Percentiles rank a stretch among this genome's conserved stretches.
These are phyloP conservation scores for Ceratobasidium sp. DNA, from an alignment of 1,284 basidiomycete genomes.

Conservation along the genomic window DNA sequence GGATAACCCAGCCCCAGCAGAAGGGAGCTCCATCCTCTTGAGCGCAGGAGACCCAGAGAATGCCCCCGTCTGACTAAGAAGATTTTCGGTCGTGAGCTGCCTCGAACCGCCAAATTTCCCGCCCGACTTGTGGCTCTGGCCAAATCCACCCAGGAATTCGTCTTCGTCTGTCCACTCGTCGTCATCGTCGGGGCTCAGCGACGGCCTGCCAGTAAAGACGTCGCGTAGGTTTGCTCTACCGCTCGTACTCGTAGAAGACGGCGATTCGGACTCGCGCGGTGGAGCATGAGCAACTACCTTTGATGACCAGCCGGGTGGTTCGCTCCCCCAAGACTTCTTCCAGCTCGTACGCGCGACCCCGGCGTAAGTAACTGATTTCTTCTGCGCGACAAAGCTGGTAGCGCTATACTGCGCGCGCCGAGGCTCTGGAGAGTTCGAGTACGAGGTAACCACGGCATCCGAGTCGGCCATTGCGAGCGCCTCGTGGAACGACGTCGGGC, in stretches of 20 bases:
- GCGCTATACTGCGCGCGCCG: slow-evolving; percentile 62
- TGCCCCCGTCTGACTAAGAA: slow-evolving; percentile 15
- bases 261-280: slow-evolving; percentile 78
- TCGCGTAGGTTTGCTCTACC: slow-evolving; percentile 70
- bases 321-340: slow-evolving; percentile 88
- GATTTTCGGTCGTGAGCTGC: slow-evolving; percentile 3
- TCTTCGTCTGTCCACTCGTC: slow-evolving; percentile 75
- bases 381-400: slow-evolving; percentile 80
- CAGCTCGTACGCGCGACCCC: slow-evolving; percentile 77
- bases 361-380: slow-evolving; percentile 66
- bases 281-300: slow-evolving; percentile 71
- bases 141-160: slow-evolving; percentile 81
- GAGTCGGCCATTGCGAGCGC: slow-evolving; percentile 51
- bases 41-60: slow-evolving; percentile 37
- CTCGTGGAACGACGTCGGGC: slow-evolving; percentile 82
- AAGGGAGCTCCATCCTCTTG: slow-evolving; percentile 51
- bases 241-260: slow-evolving; percentile 67
- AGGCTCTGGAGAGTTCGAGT: slow-evolving; percentile 59
- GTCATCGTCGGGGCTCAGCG: slow-evolving; percentile 75
- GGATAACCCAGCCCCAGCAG: slow-evolving; percentile 56
- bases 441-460: slow-evolving; percentile 36
- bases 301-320: slow-evolving; percentile 85
- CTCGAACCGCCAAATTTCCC: slow-evolving; percentile 53
- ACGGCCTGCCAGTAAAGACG: slow-evolving; percentile 78
- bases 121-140: slow-evolving; percentile 69